Evolutionary conservation across 2,329 filamentous ascomycete genomes (phyloP).

Genomic region (Diaporthe batatas): DNA sequence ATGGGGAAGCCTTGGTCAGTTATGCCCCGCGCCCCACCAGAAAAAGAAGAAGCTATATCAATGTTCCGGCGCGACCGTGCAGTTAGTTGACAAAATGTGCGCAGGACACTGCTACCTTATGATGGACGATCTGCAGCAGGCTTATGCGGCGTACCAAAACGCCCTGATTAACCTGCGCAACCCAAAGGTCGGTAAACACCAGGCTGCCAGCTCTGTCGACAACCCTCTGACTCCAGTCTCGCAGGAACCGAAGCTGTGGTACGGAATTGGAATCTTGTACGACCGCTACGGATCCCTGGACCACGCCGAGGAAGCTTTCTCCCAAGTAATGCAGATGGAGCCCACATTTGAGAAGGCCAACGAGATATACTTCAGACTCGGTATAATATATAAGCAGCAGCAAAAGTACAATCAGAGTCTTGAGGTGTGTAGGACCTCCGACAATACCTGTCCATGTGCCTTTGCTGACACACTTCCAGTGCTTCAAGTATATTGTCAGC

Average conservation of each 20-base stretch:
- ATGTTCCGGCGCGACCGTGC: constrained; percentile 3
- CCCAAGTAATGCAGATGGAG: constrained; percentile 98
- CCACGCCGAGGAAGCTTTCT: constrained; percentile 97
- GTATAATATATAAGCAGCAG: constrained; percentile 99
- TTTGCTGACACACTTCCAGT: constrained; percentile 66
- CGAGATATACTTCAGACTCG: constrained; percentile 97
- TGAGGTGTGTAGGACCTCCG: constrained; percentile 72
- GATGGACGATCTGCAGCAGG: constrained; percentile 98
- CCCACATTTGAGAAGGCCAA: constrained; percentile 98
- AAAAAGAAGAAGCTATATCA: constrained; percentile 46
- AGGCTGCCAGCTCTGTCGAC: constrained; percentile 1
- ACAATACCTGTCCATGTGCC: neutral
- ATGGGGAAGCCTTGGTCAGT: constrained; percentile 89
- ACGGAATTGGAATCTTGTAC: constrained; percentile 97
- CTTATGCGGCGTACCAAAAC: constrained; percentile 96
- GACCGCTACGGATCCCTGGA: constrained; percentile 96
- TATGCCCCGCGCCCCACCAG: neutral
- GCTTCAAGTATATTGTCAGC: constrained; percentile 97
- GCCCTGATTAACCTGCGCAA: constrained; percentile 93
- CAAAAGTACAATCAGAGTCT: constrained; percentile 93
- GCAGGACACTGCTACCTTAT: constrained; percentile 97
- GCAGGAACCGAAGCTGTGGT: constrained; percentile 97
- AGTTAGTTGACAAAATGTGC: constrained; percentile 46
- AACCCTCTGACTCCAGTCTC: constrained; percentile 25
- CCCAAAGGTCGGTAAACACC: constrained; percentile 77